Evolutionary conservation across 2,329 filamentous ascomycete genomes (phyloP).

Genomic region (Cytospora piceae): DNA sequence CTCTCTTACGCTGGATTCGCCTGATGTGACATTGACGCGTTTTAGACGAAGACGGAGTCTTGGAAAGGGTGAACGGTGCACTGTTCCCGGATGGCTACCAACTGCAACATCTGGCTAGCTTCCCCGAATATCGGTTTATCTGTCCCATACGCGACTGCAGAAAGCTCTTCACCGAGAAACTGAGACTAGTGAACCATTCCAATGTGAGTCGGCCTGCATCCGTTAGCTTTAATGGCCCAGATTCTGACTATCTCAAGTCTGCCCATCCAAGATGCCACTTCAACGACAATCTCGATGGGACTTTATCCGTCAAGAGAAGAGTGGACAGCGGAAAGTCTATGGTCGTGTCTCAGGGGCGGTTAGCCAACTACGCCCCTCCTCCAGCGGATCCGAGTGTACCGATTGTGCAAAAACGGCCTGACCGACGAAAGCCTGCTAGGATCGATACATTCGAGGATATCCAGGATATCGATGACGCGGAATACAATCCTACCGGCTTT

Average conservation of each 20-base stretch:
- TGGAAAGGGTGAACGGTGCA: background rate
- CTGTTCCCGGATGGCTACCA: background rate
- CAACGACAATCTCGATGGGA: slow-evolving; percentile 8
- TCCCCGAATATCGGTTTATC: background rate
- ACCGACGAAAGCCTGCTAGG: background rate
- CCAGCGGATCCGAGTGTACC: too few species aligned
- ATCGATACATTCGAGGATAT: too few species aligned
- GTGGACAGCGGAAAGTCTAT: background rate
- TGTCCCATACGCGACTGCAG: slow-evolving; percentile 6
- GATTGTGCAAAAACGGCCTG: background rate
- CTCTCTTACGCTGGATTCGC: background rate
- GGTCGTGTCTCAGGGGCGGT: background rate
- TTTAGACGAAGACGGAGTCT: background rate
- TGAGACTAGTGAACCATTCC: background rate
- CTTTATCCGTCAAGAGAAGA: background rate
- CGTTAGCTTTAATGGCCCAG: too few species aligned
- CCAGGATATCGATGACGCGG: too few species aligned
- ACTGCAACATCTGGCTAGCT: too few species aligned
- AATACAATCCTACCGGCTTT: too few species aligned
- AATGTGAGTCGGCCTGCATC: background rate
- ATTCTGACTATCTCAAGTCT: background rate
- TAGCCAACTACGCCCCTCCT: background rate
- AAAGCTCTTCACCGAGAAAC: background rate
- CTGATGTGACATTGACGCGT: background rate
- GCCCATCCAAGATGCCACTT: background rate